These are phyloP conservation scores for Tylopilus plumbeoviolaceoides DNA, from an alignment of 768 basidiomycete species.

Conservation along the genomic window DNA sequence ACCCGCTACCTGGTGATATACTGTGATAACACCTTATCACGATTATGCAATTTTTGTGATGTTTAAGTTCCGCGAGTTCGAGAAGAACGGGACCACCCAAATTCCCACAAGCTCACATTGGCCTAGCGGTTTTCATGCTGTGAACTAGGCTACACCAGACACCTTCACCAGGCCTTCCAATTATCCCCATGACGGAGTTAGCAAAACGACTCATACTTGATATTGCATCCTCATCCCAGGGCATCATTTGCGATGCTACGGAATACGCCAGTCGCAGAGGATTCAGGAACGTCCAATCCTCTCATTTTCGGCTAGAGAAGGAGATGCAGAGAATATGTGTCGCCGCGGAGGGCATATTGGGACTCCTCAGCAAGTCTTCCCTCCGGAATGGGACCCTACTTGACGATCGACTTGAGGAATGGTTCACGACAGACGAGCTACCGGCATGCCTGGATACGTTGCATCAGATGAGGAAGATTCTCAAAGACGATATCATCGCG, in stretches of 20 bases:
- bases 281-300: background rate
- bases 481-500: background rate
- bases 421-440: conserved; percentile 8
- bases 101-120: too few species aligned
- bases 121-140: too few species aligned
- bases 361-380: background rate
- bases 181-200: too few species aligned
- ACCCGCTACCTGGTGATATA: too few species aligned
- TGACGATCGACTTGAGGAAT: conserved; percentile 9
- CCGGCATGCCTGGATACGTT: conserved; percentile 4
- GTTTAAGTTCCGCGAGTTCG: too few species aligned
- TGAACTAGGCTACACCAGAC: too few species aligned
- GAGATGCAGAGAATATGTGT: conserved; percentile 12
- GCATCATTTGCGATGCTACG: background rate
- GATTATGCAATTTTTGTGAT: too few species aligned
- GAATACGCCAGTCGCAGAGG: conserved; percentile 1
- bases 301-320: conserved; percentile 13
- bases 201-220: background rate
- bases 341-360: background rate
- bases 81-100: too few species aligned
- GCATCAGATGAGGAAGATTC: conserved; percentile 6
- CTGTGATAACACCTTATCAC: too few species aligned
- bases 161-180: too few species aligned
- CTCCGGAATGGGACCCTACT: background rate
- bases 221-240: background rate